Base-by-base conservation (phyloP, 2,329 filamentous ascomycete genomes). In the Metarhizium humberi region DNA sequence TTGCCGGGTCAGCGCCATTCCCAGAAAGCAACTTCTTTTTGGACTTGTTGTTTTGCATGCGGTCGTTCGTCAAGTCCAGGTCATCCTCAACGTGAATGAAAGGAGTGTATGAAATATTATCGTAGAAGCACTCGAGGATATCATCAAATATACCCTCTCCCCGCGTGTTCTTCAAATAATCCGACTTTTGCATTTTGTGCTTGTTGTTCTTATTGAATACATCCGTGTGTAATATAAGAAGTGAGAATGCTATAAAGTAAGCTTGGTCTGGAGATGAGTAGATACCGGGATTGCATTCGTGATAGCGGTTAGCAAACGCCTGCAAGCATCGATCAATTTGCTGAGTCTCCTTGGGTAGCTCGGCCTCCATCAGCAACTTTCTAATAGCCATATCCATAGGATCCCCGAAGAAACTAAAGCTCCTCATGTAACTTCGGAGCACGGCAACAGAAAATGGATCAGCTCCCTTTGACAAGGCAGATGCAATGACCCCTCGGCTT, bases 201-300 rank as follows among this genome's bases (percentile, higher is more conserved):
- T 97, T 97, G 75, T 97, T 97, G 75, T 97, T 99, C 73, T 95
- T 96, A 77, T 99, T 99, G 82, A 97, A 97, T n/a, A 95, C 90
- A 67, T 99, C 94, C 0, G 94, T 97, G 64, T 99, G 94, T 38
- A 99, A 77, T 62, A 99, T 96, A 57, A 99, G 81, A 55, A 99
- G 84, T 2, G 92, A 97, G 67, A 99, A 99, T 16, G 92, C 91
- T 60, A 97, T 92, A 65, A 97, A 96, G 69, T 97, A 96, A n/a
- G 94, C 92, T 72, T 96, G 90, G 65, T 97, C 94, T 63, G 91
- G 84, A 38, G 86, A 86, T 29, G 87, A 81, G 71, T 95, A 99
- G 57, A 99, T 95, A 43, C 94, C 92, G 2, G 94, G 94, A 64
- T 99, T 99, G 73, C 94, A 99, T 71, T 99, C 94, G 67, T 97